Percentiles rank a stretch among this genome's conserved stretches.
These are phyloP conservation scores for Taxillus chinensis DNA, from an alignment of 164 flowering plant species.

Conservation along the genomic window DNA sequence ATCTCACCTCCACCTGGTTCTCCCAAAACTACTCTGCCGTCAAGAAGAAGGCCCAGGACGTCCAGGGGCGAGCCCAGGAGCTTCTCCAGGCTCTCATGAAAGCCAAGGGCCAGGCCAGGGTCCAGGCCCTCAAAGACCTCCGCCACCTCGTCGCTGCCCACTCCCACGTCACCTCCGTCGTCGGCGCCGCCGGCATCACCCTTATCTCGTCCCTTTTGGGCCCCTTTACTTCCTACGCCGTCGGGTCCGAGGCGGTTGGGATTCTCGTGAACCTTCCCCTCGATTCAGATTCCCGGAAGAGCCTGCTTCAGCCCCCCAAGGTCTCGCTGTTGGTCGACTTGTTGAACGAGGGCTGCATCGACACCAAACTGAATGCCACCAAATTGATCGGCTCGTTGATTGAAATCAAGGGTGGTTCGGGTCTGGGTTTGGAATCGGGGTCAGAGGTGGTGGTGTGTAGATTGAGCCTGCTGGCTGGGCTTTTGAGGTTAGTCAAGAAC, in stretches of 20 bases:
- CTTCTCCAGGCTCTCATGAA: slow-evolving; percentile 57
- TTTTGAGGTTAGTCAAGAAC: slow-evolving; percentile 73
- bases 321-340: slow-evolving; percentile 73
- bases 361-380: slow-evolving; percentile 74
- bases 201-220: slow-evolving; percentile 58
- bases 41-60: slow-evolving; percentile 80
- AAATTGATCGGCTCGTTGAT: slow-evolving; percentile 51
- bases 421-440: slow-evolving; percentile 21
- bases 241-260: slow-evolving; percentile 72
- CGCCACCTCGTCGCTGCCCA: slow-evolving; percentile 43
- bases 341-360: slow-evolving; percentile 76
- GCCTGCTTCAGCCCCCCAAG: slow-evolving; percentile 71
- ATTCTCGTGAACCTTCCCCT: slow-evolving; percentile 64
- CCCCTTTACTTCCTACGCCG: slow-evolving; percentile 80
- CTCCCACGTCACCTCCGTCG: slow-evolving; percentile 54
- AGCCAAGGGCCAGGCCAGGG: slow-evolving; percentile 76
- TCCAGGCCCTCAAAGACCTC: slow-evolving; percentile 69
- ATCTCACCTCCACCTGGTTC: slow-evolving; percentile 57
- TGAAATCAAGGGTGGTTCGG: slow-evolving; percentile 27
- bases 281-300: slow-evolving; percentile 48
- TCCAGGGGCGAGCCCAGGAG: slow-evolving; percentile 69
- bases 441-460: slow-evolving; percentile 54
- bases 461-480: slow-evolving; percentile 66
- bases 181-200: slow-evolving; percentile 57
- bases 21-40: slow-evolving; percentile 51